These are phyloP conservation scores for Macrocystidia cucumis DNA, from an alignment of 1,284 basidiomycete genomes.

Conservation along the genomic window DNA sequence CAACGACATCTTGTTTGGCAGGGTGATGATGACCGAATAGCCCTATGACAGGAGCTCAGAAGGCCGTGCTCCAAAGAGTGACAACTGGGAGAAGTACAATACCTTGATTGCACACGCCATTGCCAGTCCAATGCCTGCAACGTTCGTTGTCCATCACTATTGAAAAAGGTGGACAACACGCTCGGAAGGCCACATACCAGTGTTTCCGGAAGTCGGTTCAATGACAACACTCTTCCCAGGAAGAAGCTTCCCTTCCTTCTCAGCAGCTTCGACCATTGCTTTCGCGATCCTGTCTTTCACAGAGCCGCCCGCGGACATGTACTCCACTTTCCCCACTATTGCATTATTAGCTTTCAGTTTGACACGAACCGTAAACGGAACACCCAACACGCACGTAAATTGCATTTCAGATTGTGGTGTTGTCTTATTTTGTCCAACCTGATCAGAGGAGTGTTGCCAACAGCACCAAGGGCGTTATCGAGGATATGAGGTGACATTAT, in stretches of 20 bases:
- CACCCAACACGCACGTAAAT: conserved; percentile 76
- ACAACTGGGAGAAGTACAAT: no score
- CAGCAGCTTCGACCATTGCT: conserved; percentile 93
- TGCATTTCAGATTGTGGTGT: conserved; percentile 79
- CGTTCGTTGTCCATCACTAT: conserved; percentile 3
- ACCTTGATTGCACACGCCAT: conserved; percentile 91
- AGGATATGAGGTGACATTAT: conserved; percentile 43
- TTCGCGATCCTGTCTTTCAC: conserved; percentile 97
- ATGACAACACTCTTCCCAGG: conserved; percentile 91
- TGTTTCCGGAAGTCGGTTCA: conserved; percentile 92
- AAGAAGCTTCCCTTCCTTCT: conserved; percentile 78
- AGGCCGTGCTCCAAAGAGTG: no score
- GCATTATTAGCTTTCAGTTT: conserved; percentile 5
- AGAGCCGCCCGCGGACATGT: conserved; percentile 86
- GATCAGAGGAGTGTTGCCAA: conserved; percentile 90
- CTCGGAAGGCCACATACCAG: conserved; percentile 48
- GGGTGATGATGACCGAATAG: conserved; percentile 88
- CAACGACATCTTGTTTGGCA: conserved; percentile 95
- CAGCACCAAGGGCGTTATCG: conserved; percentile 73
- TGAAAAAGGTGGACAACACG: neutral
- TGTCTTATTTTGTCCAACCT: conserved; percentile 77
- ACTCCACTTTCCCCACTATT: conserved; percentile 87
- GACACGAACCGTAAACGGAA: conserved; percentile 1
- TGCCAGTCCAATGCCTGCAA: conserved; percentile 80
- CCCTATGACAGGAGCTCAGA: no score